Evolutionary conservation across 1,139 yeast species (phyloP), one percentile per base, ranked within the genome.

Genomic region (Kluyveromyces sp.): DNA sequence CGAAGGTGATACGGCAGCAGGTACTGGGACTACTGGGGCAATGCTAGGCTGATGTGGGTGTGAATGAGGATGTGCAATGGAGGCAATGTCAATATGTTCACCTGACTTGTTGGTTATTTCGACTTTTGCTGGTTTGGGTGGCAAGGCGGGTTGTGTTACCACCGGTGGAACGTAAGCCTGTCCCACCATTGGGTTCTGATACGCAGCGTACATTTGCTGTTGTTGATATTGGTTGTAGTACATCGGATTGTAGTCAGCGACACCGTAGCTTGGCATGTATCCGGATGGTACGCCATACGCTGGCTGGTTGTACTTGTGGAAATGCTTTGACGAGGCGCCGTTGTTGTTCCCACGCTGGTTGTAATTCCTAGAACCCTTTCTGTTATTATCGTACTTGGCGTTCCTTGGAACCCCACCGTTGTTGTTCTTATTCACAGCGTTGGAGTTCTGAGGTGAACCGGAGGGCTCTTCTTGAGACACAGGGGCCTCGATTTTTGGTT

Each of bases 91-190:
- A 34, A 61, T 45, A 42, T 51, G 57, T 40, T 60, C 60, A 35
- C 65, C 65, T 29, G 58, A 53, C 46, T 60, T 60, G n/a, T 61
- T 60, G 3, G 64, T 61, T 34, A 61, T 61, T 47, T 61, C 63
- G 40, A 61, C 57, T 44, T 57, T 59, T 22, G 41, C 41, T 19
- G 41, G 41, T 17, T 38, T 38, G 16, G 30, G 7, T n/a, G 33
- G 11, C 7, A 32, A 8, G 6, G 41, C n/a, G 7, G 36, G 17
- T 3, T 34, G 30, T 30, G 41, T 12, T 3, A 38, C 41, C 4
- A 31, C 35, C 3, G 41, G 41, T 3, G 36, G 20, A 13, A 38
- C 36, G 33, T 45, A 43, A 12, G 39, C 41, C 28, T 40, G 48
- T n/a, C 38, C 43, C 3, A 41, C 39, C 36, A 40, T 30, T 4